A percentile compares a stretch with the other conserved stretches of the same genome.
These are phyloP conservation scores for Glycyrrhiza uralensis DNA, from an alignment of 306 rosid genomes.

Conservation along the genomic window DNA sequence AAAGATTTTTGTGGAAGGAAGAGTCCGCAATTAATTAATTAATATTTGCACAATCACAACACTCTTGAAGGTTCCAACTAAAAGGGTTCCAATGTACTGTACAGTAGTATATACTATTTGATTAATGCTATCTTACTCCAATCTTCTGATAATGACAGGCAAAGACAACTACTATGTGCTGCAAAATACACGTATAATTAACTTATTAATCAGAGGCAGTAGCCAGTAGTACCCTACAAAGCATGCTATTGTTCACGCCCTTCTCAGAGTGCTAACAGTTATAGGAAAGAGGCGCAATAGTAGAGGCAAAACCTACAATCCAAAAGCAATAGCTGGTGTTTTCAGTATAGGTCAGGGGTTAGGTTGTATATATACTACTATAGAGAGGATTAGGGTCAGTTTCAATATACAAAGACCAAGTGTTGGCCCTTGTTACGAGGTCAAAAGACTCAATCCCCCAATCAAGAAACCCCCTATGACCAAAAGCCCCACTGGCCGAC, in stretches of 20 bases:
- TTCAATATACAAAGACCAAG: constrained; percentile 21
- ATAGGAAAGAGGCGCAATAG: background rate
- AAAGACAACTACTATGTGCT: background rate
- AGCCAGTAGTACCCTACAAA: background rate
- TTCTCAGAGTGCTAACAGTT: background rate
- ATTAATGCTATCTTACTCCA: constrained; percentile 24
- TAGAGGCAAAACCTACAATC: constrained; percentile 20
- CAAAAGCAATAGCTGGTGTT: background rate
- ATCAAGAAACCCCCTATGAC: constrained; percentile 30
- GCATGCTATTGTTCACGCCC: background rate
- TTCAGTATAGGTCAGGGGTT: constrained; percentile 21
- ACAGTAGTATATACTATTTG: no score
- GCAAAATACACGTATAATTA: background rate
- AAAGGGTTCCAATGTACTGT: constrained; percentile 17
- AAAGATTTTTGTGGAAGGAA: constrained; percentile 2
- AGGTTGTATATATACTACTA: no score
- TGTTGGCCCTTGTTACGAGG: constrained; percentile 51
- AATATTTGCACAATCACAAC: constrained; percentile 8
- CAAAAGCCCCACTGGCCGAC: constrained; percentile 50
- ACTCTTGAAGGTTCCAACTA: constrained; percentile 29
- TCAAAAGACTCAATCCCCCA: constrained; percentile 44
- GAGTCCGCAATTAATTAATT: constrained; percentile 3
- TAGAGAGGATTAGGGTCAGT: constrained; percentile 23
- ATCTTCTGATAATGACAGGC: constrained; percentile 15
- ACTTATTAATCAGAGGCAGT: no score